Evolutionary conservation across 1,284 basidiomycete species (phyloP).

Genomic region (Schizophyllum commune): DNA sequence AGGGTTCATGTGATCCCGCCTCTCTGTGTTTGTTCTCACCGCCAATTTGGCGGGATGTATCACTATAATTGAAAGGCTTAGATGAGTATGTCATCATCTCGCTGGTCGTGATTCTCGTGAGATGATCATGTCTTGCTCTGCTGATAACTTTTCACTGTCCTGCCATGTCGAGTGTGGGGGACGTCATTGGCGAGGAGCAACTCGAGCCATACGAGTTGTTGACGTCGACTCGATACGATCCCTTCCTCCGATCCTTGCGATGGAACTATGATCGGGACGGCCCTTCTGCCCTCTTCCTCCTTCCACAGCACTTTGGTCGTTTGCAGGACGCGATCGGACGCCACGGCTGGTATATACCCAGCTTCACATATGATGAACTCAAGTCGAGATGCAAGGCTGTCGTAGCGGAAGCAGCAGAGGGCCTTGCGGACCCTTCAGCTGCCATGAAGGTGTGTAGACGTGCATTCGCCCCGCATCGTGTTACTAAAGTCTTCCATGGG

Average conservation of each 20-base stretch:
- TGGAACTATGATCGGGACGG: constrained; percentile 54
- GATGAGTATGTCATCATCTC: too few relatives aligned
- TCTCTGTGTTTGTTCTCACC: too few relatives aligned
- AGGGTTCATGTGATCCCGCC: constrained; percentile 13
- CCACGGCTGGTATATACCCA: constrained; percentile 39
- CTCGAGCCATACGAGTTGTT: constrained; percentile 24
- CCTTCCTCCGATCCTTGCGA: constrained; percentile 28
- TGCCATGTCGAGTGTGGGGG: too few relatives aligned
- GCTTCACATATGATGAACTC: constrained; percentile 31
- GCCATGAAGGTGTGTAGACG: constrained; percentile 28
- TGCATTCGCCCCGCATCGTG: background rate
- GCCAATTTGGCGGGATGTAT: too few relatives aligned
- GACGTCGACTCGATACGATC: constrained; percentile 53
- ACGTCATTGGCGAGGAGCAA: too few relatives aligned
- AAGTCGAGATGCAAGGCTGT: constrained; percentile 34
- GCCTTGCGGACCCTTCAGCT: constrained; percentile 13
- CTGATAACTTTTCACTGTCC: too few relatives aligned
- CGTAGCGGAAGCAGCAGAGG: constrained; percentile 21
- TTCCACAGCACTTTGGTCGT: constrained; percentile 51
- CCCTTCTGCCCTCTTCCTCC: constrained; percentile 51
- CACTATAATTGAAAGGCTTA: too few relatives aligned
- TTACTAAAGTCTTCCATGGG: background rate
- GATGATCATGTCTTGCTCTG: too few relatives aligned
- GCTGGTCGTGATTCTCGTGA: too few relatives aligned
- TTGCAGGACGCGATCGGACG: constrained; percentile 37